These are phyloP conservation scores for Mycosphaerella sp. DNA, from an alignment of 2,329 filamentous ascomycete species.

Conservation along the genomic window DNA sequence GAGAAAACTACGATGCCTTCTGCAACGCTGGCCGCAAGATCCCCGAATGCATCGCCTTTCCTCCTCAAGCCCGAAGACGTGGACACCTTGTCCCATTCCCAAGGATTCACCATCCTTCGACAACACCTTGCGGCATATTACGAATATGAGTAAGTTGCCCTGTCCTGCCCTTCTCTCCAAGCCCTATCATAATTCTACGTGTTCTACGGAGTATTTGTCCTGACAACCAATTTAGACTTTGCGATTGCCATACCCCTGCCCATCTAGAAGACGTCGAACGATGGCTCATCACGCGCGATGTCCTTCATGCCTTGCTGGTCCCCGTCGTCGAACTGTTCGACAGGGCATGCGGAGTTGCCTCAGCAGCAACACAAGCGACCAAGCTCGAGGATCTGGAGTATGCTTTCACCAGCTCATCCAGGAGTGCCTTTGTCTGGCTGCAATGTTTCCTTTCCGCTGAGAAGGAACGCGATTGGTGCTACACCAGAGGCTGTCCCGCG, in stretches of 20 bases:
- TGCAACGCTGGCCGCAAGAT: neutral
- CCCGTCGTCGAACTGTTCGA: slow-evolving; percentile 53
- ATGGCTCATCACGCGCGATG: slow-evolving; percentile 52
- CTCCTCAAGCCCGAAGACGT: slow-evolving; percentile 40
- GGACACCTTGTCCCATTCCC: slow-evolving; percentile 35
- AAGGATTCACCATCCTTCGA: slow-evolving; percentile 42
- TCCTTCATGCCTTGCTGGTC: slow-evolving; percentile 53
- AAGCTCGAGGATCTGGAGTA: slow-evolving; percentile 50
- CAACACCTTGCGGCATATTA: slow-evolving; percentile 39
- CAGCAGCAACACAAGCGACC: slow-evolving; percentile 44
- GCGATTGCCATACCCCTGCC: slow-evolving; percentile 36
- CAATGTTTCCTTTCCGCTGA: slow-evolving; percentile 51
- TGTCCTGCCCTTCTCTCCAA: neutral
- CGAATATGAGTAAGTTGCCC: slow-evolving; percentile 33
- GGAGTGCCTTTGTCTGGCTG: slow-evolving; percentile 54
- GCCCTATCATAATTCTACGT: neutral
- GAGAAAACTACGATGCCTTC: neutral
- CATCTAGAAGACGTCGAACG: slow-evolving; percentile 33
- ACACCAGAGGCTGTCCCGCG: slow-evolving; percentile 51
- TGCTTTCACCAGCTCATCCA: slow-evolving; percentile 52
- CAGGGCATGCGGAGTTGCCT: slow-evolving; percentile 49
- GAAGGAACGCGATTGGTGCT: slow-evolving; percentile 51
- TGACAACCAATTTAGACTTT: slow-evolving; percentile 36
- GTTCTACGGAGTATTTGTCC: too few relatives aligned
- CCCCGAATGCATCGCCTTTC: slow-evolving; percentile 37